A percentile compares a stretch with the other conserved stretches of the same genome.
These are phyloP conservation scores for Thamnidium elegans DNA, from an alignment of 192 early-diverging fungal species.

Conservation along the genomic window DNA sequence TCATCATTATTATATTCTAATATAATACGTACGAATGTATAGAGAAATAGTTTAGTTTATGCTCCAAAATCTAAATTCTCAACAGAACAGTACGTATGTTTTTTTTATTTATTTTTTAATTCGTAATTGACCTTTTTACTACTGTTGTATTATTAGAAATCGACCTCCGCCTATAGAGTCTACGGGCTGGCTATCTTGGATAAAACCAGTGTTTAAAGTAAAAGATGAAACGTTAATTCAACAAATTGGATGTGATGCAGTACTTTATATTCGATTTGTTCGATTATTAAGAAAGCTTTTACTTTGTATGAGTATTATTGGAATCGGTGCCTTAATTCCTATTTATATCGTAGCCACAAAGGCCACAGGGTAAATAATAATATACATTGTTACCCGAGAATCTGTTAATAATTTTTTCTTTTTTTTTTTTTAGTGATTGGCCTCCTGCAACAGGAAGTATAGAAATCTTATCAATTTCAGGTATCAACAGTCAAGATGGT, in stretches of 20 bases:
- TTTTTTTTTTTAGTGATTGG: constrained; percentile 29
- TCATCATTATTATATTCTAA: constrained; percentile 36
- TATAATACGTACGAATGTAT: neutral
- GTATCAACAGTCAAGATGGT: constrained; percentile 32
- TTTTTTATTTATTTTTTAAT: constrained; percentile 4
- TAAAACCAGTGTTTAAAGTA: constrained; percentile 52
- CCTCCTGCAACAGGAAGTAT: constrained; percentile 31
- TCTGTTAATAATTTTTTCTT: neutral
- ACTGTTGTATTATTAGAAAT: constrained; percentile 27
- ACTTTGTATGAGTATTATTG: constrained; percentile 52
- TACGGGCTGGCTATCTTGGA: constrained; percentile 63
- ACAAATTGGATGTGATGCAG: constrained; percentile 68
- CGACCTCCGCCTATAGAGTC: constrained; percentile 59
- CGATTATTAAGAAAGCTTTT: constrained; percentile 55
- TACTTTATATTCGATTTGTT: constrained; percentile 66
- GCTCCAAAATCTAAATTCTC: constrained; percentile 44
- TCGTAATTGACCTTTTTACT: neutral
- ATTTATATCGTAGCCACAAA: constrained; percentile 53
- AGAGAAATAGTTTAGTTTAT: constrained; percentile 40
- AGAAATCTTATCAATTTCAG: constrained; percentile 37
- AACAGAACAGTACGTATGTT: constrained; percentile 29
- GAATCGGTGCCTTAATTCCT: constrained; percentile 64
- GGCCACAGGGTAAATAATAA: constrained; percentile 22
- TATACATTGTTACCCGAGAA: neutral
- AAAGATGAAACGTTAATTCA: constrained; percentile 58